These are phyloP conservation scores for Cordyceps cicadae DNA, from an alignment of 2,329 filamentous ascomycete genomes.

Conservation along the genomic window DNA sequence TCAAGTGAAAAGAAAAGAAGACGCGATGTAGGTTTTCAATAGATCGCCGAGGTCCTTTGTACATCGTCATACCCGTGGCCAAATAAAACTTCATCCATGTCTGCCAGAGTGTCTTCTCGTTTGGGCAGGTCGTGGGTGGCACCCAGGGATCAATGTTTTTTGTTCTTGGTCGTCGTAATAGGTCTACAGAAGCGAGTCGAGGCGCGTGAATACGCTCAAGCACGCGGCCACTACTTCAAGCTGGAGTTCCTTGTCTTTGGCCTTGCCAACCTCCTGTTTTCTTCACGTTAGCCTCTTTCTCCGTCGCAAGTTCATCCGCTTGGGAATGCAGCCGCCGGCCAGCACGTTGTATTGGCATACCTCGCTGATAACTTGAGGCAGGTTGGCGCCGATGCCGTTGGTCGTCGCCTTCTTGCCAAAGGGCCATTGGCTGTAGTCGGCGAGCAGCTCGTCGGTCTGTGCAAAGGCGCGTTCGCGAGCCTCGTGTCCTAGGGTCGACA, in stretches of 20 bases:
- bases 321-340: no score
- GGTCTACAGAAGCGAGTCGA: constrained; percentile 85
- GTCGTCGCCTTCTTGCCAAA: constrained; percentile 77
- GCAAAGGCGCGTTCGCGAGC: constrained; percentile 89
- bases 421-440: constrained; percentile 95
- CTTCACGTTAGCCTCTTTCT: constrained; percentile 14
- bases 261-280: constrained; percentile 63
- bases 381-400: constrained; percentile 82
- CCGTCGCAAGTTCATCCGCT: no score
- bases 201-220: constrained; percentile 91
- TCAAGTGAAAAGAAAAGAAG: no score
- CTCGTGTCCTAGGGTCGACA: constrained; percentile 89
- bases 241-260: constrained; percentile 91
- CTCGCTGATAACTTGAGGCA: constrained; percentile 78
- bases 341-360: constrained; percentile 27
- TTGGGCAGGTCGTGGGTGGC: background rate
- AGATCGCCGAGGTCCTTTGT: background rate
- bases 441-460: constrained; percentile 90
- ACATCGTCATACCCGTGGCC: background rate
- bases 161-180: constrained; percentile 4
- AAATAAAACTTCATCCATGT: background rate
- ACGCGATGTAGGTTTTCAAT: background rate
- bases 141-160: background rate
- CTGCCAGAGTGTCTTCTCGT: background rate
- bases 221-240: constrained; percentile 96